Evolutionary conservation across 805 yeast genomes (phyloP).

Genomic region (Ogataea haglerorum): DNA sequence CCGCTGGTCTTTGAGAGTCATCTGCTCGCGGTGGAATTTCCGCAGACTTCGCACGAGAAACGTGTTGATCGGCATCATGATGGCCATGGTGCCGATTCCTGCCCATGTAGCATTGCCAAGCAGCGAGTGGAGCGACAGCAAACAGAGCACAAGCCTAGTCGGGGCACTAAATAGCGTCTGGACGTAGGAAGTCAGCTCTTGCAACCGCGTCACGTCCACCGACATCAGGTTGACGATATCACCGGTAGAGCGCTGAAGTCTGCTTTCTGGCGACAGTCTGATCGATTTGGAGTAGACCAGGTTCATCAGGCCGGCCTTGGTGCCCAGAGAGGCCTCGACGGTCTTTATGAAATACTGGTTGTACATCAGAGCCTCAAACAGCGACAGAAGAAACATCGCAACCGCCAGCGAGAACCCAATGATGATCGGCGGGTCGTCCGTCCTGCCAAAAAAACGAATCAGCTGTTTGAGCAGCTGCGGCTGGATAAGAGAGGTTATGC

Average conservation of each 20-base stretch:
- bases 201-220: constrained; percentile 68
- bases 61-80: constrained; percentile 59
- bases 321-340: constrained; percentile 59
- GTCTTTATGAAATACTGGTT: constrained; percentile 66
- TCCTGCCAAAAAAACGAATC: constrained; percentile 41
- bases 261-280: constrained; percentile 61
- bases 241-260: constrained; percentile 61
- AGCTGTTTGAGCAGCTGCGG: constrained; percentile 55
- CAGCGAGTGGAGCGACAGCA: constrained; percentile 51
- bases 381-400: constrained; percentile 59
- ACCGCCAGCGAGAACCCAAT: constrained; percentile 62
- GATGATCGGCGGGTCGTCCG: constrained; percentile 42
- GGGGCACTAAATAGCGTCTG: constrained; percentile 60
- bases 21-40: constrained; percentile 48
- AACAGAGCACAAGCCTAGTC: constrained; percentile 48
- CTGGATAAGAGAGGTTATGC: constrained; percentile 41
- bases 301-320: constrained; percentile 63
- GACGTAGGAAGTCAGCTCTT: constrained; percentile 52
- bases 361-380: constrained; percentile 56
- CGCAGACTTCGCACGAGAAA: constrained; percentile 44
- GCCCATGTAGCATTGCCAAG: constrained; percentile 58
- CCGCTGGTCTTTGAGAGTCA: constrained; percentile 61
- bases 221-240: constrained; percentile 77
- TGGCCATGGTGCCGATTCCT: constrained; percentile 49
- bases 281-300: constrained; percentile 70